Percentiles rank a stretch among this genome's conserved stretches.
Evolutionary conservation across 805 yeast genomes (phyloP).

Genomic region (Suhomyces xylopsoci): DNA sequence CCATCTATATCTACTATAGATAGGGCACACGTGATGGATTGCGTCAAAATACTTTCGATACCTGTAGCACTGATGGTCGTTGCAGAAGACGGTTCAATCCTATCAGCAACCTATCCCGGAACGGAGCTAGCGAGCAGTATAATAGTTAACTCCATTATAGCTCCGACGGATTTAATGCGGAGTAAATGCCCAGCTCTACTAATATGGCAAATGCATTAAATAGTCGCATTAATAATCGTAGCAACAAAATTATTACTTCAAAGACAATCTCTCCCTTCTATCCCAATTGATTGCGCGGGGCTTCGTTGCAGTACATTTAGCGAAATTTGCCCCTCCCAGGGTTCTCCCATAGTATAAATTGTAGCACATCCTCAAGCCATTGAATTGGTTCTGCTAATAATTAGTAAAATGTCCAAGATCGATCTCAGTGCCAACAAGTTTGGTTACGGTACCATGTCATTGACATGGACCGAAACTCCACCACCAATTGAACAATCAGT

Average conservation of each 20-base stretch:
- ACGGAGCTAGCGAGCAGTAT: too few relatives aligned
- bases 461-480: constrained; percentile 67
- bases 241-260: not conserved
- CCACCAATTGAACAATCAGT: constrained; percentile 52
- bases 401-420: constrained; percentile 2
- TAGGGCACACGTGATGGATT: not conserved
- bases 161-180: not conserved
- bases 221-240: not conserved
- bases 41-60: not conserved
- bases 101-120: too few relatives aligned
- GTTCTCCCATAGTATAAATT: not conserved
- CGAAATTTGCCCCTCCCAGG: not conserved
- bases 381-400: not conserved
- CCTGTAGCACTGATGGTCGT: not conserved
- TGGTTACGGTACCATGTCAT: constrained; percentile 82
- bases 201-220: too few relatives aligned
- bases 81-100: not conserved
- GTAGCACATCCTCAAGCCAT: not conserved
- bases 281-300: not conserved
- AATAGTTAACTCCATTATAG: not conserved
- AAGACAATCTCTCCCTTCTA: not conserved
- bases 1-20: not conserved
- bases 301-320: not conserved
- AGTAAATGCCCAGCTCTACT: not conserved
- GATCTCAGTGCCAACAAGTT: constrained; percentile 21